These are phyloP conservation scores for Suillus sp. DNA, from an alignment of 768 basidiomycete species.

Conservation along the genomic window DNA sequence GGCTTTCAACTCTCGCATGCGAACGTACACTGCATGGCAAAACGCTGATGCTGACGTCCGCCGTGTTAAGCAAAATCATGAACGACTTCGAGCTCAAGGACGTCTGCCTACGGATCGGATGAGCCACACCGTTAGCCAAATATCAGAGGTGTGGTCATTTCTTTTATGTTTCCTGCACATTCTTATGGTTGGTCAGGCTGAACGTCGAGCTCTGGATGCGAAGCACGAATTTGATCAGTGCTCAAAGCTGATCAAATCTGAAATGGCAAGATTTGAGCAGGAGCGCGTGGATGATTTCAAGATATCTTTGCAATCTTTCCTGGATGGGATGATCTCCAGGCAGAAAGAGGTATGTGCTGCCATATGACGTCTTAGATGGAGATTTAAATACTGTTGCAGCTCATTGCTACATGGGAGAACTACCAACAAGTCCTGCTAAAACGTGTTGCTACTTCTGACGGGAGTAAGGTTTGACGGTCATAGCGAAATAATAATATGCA, in stretches of 20 bases:
- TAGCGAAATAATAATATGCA: not conserved
- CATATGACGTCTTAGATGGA: not conserved
- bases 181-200: slow-evolving; percentile 54
- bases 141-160: slow-evolving; percentile 66
- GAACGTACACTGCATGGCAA: slow-evolving; percentile 82
- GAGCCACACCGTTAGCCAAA: slow-evolving; percentile 72
- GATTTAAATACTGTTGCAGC: slow-evolving; percentile 38
- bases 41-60: slow-evolving; percentile 72
- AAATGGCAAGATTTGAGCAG: slow-evolving; percentile 88
- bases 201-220: slow-evolving; percentile 78
- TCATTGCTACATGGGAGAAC: slow-evolving; percentile 78
- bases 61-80: slow-evolving; percentile 74
- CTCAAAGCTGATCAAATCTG: slow-evolving; percentile 84
- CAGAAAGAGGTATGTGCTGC: slow-evolving; percentile 70
- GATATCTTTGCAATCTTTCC: slow-evolving; percentile 73
- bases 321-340: slow-evolving; percentile 82
- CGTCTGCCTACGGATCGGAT: slow-evolving; percentile 69
- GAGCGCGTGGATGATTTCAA: slow-evolving; percentile 96
- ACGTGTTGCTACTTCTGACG: slow-evolving; percentile 29
- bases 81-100: slow-evolving; percentile 80
- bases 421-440: slow-evolving; percentile 77
- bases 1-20: slow-evolving; percentile 86
- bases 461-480: not conserved
- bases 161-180: not conserved
- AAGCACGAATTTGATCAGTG: slow-evolving; percentile 89